These are phyloP conservation scores for Acrodontium crateriforme DNA, from an alignment of 2,329 filamentous ascomycete genomes.

Conservation along the genomic window DNA sequence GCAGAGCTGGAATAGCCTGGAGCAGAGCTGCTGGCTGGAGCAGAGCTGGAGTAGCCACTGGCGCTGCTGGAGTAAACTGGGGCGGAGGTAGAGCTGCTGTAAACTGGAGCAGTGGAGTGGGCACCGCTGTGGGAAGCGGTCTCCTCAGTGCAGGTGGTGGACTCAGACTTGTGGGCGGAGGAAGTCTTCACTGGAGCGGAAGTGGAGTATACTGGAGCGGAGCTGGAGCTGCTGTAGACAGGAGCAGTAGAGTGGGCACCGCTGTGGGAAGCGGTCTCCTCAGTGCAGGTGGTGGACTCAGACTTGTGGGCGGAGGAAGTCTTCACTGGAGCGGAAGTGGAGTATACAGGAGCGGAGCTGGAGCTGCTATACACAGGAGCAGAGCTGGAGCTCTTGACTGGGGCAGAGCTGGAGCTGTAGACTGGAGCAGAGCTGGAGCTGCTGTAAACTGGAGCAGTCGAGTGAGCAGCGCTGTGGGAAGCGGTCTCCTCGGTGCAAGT, in stretches of 20 bases:
- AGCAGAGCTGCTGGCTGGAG: background rate
- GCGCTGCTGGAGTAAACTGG: conserved; percentile 1
- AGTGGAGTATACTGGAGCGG: conserved; percentile 1
- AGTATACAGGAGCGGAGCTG: conserved; percentile 1
- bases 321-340: no score
- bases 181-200: no score
- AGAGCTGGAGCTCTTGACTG: background rate
- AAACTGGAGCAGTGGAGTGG: conserved; percentile 3
- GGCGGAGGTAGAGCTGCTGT: conserved; percentile 3
- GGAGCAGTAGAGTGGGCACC: background rate
- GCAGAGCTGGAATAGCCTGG: background rate
- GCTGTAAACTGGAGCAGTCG: conserved; percentile 4
- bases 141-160: conserved; percentile 1
- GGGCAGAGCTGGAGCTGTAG: conserved; percentile 1
- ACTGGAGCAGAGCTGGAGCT: conserved; percentile 3
- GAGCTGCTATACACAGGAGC: background rate
- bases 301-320: conserved; percentile 2
- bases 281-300: conserved; percentile 2
- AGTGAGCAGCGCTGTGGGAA: background rate
- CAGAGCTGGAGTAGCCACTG: conserved; percentile 2
- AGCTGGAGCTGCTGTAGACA: conserved; percentile 4
- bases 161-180: background rate
- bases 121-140: background rate
- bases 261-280: conserved; percentile 1
- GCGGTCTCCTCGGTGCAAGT: background rate